Conservation (phyloP, 1,284 basidiomycete species). For the Moesziomyces aphidis region DNA sequence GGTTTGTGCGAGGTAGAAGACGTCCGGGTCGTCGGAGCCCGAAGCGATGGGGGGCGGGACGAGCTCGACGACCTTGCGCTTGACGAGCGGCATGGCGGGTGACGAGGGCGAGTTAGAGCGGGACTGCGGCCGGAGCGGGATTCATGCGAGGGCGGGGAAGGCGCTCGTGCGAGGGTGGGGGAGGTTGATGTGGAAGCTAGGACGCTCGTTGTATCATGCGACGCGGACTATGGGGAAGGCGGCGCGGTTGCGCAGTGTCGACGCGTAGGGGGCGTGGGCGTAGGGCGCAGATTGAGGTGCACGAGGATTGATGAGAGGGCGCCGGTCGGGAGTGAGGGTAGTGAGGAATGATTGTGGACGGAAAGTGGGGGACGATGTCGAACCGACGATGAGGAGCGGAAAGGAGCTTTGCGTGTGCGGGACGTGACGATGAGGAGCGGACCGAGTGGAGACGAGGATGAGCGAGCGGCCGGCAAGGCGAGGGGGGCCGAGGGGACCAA, state of each 20-base stretch:
- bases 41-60: slow-evolving; percentile 49
- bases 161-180: not conserved
- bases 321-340: too few species aligned
- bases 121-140: not conserved
- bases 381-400: not conserved
- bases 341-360: not conserved
- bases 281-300: not conserved
- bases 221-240: too few species aligned
- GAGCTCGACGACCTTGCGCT: slow-evolving; percentile 61
- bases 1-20: slow-evolving; percentile 63
- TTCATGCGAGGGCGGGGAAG: not conserved
- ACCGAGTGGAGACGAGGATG: not conserved
- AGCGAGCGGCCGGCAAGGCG: too few species aligned
- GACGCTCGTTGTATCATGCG: not conserved
- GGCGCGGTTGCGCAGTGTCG: not conserved
- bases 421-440: not conserved
- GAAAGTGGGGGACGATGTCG: not conserved
- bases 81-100: slow-evolving; percentile 60
- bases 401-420: not conserved
- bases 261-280: not conserved
- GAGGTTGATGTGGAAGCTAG: not conserved
- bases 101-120: not conserved
- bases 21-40: slow-evolving; percentile 58
- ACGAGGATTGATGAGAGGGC: not conserved
- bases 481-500: not conserved